These are phyloP conservation scores for Leccinum subrobustum DNA, from an alignment of 1,284 basidiomycete genomes.

Conservation along the genomic window DNA sequence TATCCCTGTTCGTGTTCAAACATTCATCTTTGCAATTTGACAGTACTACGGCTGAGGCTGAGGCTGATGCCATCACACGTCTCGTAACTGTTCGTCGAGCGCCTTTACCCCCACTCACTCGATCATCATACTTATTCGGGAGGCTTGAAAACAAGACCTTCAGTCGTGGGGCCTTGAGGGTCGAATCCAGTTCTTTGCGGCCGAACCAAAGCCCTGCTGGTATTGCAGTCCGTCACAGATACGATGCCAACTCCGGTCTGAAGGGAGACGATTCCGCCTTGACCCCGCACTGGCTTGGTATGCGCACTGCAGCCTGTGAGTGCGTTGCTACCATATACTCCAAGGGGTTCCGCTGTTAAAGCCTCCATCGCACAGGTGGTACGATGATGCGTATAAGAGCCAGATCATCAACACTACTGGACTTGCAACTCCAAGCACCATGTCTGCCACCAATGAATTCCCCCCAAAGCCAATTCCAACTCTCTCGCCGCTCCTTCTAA, in stretches of 20 bases:
- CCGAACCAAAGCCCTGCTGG: too few relatives aligned
- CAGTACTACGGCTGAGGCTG: too few relatives aligned
- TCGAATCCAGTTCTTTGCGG: too few relatives aligned
- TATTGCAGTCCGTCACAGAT: neutral
- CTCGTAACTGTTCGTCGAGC: too few relatives aligned
- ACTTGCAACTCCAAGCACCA: neutral
- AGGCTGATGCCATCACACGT: too few relatives aligned
- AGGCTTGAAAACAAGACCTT: too few relatives aligned
- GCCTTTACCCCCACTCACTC: too few relatives aligned
- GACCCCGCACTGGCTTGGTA: neutral
- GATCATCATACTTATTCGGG: too few relatives aligned
- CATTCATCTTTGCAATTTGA: too few relatives aligned
- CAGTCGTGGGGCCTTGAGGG: too few relatives aligned
- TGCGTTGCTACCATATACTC: neutral
- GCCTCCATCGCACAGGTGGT: neutral
- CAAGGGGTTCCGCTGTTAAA: neutral
- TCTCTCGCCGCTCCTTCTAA: constrained; percentile 17
- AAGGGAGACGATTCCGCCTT: neutral
- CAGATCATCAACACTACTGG: neutral
- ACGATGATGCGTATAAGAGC: neutral
- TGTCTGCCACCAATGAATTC: constrained; percentile 15
- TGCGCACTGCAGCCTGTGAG: neutral
- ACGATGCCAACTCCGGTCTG: neutral
- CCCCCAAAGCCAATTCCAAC: constrained; percentile 14
- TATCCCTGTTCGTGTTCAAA: too few relatives aligned